Evolutionary conservation across 768 basidiomycete genomes (phyloP).

Genomic region (Boletus reticuloceps): DNA sequence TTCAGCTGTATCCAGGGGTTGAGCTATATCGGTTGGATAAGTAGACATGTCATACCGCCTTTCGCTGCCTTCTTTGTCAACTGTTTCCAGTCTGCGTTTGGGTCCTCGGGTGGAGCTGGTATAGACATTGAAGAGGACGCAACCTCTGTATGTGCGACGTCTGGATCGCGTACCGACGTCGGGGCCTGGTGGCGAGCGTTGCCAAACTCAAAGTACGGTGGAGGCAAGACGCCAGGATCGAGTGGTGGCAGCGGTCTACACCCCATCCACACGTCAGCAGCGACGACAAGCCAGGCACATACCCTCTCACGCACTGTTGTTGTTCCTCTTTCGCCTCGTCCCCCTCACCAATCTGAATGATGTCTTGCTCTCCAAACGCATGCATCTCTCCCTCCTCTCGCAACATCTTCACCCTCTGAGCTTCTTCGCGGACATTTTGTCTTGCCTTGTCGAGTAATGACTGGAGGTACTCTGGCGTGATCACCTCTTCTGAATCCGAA

Average conservation of each 20-base stretch:
- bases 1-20: slow-evolving; percentile 46
- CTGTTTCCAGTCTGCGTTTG: slow-evolving; percentile 60
- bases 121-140: slow-evolving; percentile 46
- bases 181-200: slow-evolving; percentile 42
- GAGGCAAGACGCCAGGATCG: slow-evolving; percentile 64
- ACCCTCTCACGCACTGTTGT: slow-evolving; percentile 30
- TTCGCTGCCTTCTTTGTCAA: slow-evolving; percentile 72
- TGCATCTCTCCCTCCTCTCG: slow-evolving; percentile 22
- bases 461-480: slow-evolving; percentile 59
- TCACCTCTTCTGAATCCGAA: slow-evolving; percentile 38
- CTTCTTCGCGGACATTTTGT: slow-evolving; percentile 43
- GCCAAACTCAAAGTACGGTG: slow-evolving; percentile 60
- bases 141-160: slow-evolving; percentile 50
- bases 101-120: slow-evolving; percentile 63
- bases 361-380: slow-evolving; percentile 46
- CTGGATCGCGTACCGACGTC: slow-evolving; percentile 57
- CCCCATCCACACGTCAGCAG: background rate
- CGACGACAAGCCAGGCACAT: background rate
- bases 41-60: slow-evolving; percentile 49
- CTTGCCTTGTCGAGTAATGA: slow-evolving; percentile 63
- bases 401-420: slow-evolving; percentile 18
- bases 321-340: slow-evolving; percentile 25
- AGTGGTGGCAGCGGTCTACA: slow-evolving; percentile 59
- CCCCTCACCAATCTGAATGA: slow-evolving; percentile 48
- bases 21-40: background rate